phyloP scores from a whole-genome alignment of 1,284 basidiomycete species.

The Pterulicium gracile region DNA sequence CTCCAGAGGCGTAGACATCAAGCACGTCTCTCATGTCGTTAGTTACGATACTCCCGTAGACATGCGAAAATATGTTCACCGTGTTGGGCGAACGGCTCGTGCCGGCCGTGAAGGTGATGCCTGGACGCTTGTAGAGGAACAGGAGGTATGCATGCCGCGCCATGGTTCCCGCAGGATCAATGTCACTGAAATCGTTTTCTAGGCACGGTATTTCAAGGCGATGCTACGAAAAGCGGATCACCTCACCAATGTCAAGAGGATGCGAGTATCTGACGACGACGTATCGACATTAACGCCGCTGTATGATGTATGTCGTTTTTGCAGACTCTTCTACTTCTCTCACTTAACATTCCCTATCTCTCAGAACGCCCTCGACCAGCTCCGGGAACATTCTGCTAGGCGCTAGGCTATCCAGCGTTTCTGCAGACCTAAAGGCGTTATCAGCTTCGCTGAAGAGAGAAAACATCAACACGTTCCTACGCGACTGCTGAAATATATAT shows the following conservation, averaged over 20 bases:
- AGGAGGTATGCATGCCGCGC: slow-evolving; percentile 71
- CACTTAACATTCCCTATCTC: background rate
- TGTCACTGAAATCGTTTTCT: slow-evolving; percentile 5
- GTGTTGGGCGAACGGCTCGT: slow-evolving; percentile 89
- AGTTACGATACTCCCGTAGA: slow-evolving; percentile 96
- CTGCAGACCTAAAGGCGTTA: too few relatives aligned
- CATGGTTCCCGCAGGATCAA: too few relatives aligned
- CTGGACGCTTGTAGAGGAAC: slow-evolving; percentile 93
- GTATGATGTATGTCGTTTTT: background rate
- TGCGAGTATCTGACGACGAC: slow-evolving; percentile 60
- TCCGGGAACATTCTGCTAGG: background rate
- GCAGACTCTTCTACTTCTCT: background rate
- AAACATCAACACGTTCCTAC: too few relatives aligned
- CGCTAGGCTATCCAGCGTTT: too few relatives aligned
- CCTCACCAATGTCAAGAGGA: slow-evolving; percentile 58
- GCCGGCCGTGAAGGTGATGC: slow-evolving; percentile 82
- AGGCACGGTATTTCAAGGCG: slow-evolving; percentile 84
- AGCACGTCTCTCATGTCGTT: slow-evolving; percentile 83
- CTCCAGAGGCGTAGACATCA: slow-evolving; percentile 94
- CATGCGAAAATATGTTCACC: slow-evolving; percentile 95
- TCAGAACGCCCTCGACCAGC: background rate
- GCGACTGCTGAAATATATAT: too few relatives aligned
- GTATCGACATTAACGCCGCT: background rate
- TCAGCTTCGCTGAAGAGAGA: too few relatives aligned
- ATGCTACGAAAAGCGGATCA: slow-evolving; percentile 76